Base-by-base conservation (phyloP, 441 rosid species). In the Capsella rubella region DNA sequence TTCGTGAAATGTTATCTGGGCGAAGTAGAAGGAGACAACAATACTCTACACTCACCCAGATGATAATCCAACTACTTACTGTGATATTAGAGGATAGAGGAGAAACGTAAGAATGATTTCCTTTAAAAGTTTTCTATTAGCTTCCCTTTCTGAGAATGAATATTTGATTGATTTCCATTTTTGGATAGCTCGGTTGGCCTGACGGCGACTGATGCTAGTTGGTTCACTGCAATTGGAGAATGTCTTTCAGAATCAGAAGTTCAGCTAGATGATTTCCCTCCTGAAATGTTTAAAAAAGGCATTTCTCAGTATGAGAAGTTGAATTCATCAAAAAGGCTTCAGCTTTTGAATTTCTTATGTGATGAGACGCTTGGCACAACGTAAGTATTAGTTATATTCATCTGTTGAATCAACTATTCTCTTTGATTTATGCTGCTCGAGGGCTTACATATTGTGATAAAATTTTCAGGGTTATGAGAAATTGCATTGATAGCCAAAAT, bases 301-400 rank as follows among this genome's bases (percentile, higher is more conserved):
- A 42, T 67, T 65, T 47, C 50, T 55, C 72, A 64, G 16, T 84
- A 82, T 66, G 83, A 75, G 52, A 59, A 75, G 9, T 62, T 87
- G 73, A 79, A 78, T 69, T 58, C 76, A 45, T 79, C 71, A 0
- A 56, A 80, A 72, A 85, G 77, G 80, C 76, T 85, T 7, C 77
- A 69, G 75, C 77, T 87, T 27, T 66, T 85, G 54, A 87, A 82
- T 59, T 85, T 84, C 78, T 53, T 87, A 40, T 87, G 89, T 10
- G 85, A 85, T 82, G 98, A 92, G 80, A 84, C 85, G 47, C 91
- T 92, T 58, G 79, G 83, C 81, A 88, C 91, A 0, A 60, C 27
- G 96, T 95, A 89, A 85, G 97, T 80, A 74, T 73, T 39, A 61
- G 54, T 29, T 42, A 51, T 12, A 31, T 52, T 28, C 47, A 50